These are phyloP conservation scores for Dendrostoma leiphaemia DNA, from an alignment of 2,329 filamentous ascomycete genomes.

Conservation along the genomic window DNA sequence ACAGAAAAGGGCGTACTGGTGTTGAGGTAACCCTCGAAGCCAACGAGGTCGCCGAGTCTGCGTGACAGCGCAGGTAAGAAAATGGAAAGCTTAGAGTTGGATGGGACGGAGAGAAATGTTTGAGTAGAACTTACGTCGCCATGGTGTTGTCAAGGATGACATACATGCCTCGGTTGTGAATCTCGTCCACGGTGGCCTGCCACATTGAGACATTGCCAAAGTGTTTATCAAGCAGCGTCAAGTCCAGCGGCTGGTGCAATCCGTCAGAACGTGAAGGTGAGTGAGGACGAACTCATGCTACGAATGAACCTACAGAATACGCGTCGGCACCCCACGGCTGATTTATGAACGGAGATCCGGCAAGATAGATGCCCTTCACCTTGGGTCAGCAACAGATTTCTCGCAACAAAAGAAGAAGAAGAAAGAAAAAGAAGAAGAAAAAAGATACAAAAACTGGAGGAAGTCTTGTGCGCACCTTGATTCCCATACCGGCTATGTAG, in stretches of 20 bases:
- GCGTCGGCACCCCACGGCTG: slow-evolving; percentile 62
- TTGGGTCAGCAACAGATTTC: slow-evolving; percentile 1
- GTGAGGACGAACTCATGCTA: not conserved
- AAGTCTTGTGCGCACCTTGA: slow-evolving; percentile 37
- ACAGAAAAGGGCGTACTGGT: slow-evolving; percentile 52
- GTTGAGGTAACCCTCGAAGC: slow-evolving; percentile 60
- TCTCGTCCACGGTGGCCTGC: slow-evolving; percentile 55
- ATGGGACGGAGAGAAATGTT: too few species aligned
- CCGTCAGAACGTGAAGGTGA: slow-evolving; percentile 1
- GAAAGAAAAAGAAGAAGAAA: too few species aligned
- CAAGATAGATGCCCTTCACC: slow-evolving; percentile 53
- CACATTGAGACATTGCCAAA: slow-evolving; percentile 58
- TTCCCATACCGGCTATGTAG: slow-evolving; percentile 63
- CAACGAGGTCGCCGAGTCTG: slow-evolving; percentile 58
- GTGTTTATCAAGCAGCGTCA: slow-evolving; percentile 62
- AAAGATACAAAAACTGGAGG: not conserved
- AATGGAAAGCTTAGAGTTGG: not conserved
- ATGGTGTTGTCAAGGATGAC: slow-evolving; percentile 66
- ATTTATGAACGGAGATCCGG: slow-evolving; percentile 64
- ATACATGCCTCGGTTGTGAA: slow-evolving; percentile 64
- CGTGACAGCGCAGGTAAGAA: slow-evolving; percentile 3
- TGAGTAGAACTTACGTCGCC: slow-evolving; percentile 48
- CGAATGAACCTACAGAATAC: slow-evolving; percentile 42
- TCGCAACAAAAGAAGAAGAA: too few species aligned
- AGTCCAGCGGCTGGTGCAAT: slow-evolving; percentile 46